A percentile compares a stretch with the other conserved stretches of the same genome.
These are phyloP conservation scores for Hordeum pubiflorum DNA, from an alignment of 202 grass and related monocot species.

Conservation along the genomic window DNA sequence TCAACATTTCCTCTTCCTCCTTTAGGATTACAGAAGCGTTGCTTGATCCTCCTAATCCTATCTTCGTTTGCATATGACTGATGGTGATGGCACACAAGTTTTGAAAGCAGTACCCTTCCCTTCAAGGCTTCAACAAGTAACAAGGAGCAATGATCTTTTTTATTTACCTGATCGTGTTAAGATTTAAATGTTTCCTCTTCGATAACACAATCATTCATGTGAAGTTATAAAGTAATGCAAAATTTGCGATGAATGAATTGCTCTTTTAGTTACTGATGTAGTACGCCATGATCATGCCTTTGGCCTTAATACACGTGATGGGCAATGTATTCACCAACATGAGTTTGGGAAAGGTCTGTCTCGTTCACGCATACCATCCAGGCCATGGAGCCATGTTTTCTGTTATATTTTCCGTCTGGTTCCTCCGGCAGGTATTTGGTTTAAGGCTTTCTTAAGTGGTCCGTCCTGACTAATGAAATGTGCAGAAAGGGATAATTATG, in stretches of 20 bases:
- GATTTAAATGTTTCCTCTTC: too few species aligned
- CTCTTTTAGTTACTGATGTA: not conserved
- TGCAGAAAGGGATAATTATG: not conserved
- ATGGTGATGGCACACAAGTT: too few species aligned
- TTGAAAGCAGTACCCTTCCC: too few species aligned
- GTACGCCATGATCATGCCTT: conserved; percentile 16
- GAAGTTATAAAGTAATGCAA: too few species aligned
- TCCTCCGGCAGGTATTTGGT: conserved; percentile 42
- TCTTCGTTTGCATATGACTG: not conserved
- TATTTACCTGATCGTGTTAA: too few species aligned
- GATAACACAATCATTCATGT: too few species aligned
- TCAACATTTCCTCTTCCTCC: not conserved
- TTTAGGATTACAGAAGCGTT: not conserved
- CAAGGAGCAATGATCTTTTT: too few species aligned
- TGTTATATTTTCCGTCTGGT: conserved; percentile 49
- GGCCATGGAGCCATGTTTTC: conserved; percentile 77
- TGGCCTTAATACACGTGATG: conserved; percentile 36
- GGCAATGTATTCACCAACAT: conserved; percentile 71
- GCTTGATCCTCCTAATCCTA: not conserved
- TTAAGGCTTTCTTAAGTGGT: not conserved
- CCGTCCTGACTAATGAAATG: not conserved
- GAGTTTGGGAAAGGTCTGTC: conserved; percentile 64
- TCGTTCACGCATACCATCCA: conserved; percentile 81
- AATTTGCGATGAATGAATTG: too few species aligned
- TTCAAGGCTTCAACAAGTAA: not conserved